These are phyloP conservation scores for Phoenix roebelenii DNA, from an alignment of 176 grass and related monocot species.

Conservation along the genomic window DNA sequence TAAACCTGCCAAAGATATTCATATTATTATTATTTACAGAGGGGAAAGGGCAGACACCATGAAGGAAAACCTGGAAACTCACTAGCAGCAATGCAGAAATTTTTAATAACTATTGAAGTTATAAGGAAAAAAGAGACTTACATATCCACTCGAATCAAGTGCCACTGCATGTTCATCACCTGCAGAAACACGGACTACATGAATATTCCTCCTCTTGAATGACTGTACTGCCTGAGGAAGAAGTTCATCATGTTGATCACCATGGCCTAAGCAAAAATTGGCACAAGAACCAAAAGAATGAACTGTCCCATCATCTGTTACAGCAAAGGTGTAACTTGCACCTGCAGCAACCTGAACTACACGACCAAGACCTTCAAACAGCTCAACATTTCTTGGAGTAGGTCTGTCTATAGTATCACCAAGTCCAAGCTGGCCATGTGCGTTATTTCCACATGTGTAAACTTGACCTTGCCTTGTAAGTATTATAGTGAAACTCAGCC, in stretches of 20 bases:
- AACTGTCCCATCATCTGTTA: constrained; percentile 73
- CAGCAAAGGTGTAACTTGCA: constrained; percentile 85
- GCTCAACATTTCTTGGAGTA: constrained; percentile 51
- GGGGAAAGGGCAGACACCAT: no score
- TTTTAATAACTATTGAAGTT: no score
- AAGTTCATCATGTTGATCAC: constrained; percentile 87
- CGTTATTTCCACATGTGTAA: constrained; percentile 86
- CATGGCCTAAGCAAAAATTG: constrained; percentile 94
- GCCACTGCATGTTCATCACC: constrained; percentile 98
- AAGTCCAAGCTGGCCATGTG: constrained; percentile 96
- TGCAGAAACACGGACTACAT: constrained; percentile 85
- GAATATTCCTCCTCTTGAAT: constrained; percentile 79
- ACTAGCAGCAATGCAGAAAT: no score
- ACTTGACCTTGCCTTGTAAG: constrained; percentile 63
- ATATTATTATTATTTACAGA: constrained; percentile 11
- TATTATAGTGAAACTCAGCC: constrained; percentile 82
- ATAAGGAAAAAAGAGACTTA: constrained; percentile 23
- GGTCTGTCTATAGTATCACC: constrained; percentile 71
- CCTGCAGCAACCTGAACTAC: constrained; percentile 91
- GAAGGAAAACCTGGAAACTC: no score
- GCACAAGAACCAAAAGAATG: constrained; percentile 89
- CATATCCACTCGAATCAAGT: constrained; percentile 74
- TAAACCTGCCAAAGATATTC: constrained; percentile 59
- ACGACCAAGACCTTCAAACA: constrained; percentile 39
- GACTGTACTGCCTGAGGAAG: constrained; percentile 72